phyloP scores from a whole-genome alignment of 257 asterid species.

The Ilex aquifolium region DNA sequence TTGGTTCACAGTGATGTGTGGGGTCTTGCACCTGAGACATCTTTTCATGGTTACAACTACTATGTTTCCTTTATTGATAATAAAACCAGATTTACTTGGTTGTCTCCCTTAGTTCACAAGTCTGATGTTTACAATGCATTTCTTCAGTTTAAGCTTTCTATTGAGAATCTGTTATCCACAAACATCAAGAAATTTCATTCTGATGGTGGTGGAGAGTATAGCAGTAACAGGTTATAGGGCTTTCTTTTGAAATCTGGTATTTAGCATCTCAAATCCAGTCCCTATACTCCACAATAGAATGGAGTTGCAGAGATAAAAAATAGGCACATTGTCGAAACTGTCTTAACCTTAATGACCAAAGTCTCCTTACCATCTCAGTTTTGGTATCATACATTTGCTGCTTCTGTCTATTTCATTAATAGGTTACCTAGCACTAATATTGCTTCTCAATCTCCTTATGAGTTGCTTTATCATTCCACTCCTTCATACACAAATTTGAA shows the following conservation, averaged over 20 bases:
- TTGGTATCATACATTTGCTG: neutral
- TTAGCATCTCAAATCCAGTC: neutral
- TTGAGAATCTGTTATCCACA: neutral
- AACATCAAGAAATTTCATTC: neutral
- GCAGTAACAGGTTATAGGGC: neutral
- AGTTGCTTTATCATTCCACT: too few relatives aligned
- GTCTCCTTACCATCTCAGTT: neutral
- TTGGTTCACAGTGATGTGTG: too few relatives aligned
- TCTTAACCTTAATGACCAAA: neutral
- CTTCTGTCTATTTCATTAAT: neutral
- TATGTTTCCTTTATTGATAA: too few relatives aligned
- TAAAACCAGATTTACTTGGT: too few relatives aligned
- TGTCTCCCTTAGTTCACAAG: neutral
- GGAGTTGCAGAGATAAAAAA: neutral
- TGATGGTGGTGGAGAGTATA: slow-evolving; percentile 8
- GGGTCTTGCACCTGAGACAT: too few relatives aligned
- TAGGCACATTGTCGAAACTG: neutral
- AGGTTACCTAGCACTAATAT: neutral
- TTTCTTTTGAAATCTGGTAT: neutral
- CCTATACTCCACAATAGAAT: neutral
- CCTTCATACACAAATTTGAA: too few relatives aligned
- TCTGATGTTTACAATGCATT: neutral
- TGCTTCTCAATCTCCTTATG: too few relatives aligned
- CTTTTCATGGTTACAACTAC: too few relatives aligned
- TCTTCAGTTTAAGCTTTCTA: neutral